Evolutionary conservation across 805 yeast genomes (phyloP).

Genomic region (Candida nemodendra): DNA sequence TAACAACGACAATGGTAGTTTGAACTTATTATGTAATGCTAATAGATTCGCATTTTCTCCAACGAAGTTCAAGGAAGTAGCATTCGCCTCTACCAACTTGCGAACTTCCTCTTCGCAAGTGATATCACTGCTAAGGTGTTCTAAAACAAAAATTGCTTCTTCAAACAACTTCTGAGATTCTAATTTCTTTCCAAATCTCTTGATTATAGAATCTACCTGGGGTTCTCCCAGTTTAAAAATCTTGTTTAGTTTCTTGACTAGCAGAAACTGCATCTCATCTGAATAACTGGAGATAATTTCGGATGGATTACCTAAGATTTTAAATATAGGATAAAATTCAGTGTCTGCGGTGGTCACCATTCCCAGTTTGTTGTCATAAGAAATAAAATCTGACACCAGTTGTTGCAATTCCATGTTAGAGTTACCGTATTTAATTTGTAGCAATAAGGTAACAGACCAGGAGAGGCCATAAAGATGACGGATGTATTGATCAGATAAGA

Average conservation of each 20-base stretch:
- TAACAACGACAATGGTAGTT: slow-evolving; percentile 48
- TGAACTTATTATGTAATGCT: slow-evolving; percentile 38
- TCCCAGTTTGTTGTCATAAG: slow-evolving; percentile 8
- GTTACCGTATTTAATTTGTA: slow-evolving; percentile 64
- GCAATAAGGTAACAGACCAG: slow-evolving; percentile 64
- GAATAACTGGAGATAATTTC: slow-evolving; percentile 13
- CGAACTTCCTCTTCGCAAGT: slow-evolving; percentile 43
- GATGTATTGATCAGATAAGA: slow-evolving; percentile 29
- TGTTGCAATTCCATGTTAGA: slow-evolving; percentile 35
- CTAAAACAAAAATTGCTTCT: slow-evolving; percentile 62
- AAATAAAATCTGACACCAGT: slow-evolving; percentile 29
- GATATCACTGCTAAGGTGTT: slow-evolving; percentile 52
- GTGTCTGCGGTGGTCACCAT: slow-evolving; percentile 10
- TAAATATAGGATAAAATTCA: slow-evolving; percentile 15
- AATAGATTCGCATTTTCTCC: slow-evolving; percentile 31
- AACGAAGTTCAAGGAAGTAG: slow-evolving; percentile 31
- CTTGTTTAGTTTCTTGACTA: slow-evolving; percentile 26
- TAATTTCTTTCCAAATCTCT: slow-evolving; percentile 50
- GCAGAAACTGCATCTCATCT: slow-evolving; percentile 24
- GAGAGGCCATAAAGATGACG: slow-evolving; percentile 47
- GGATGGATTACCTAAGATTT: slow-evolving; percentile 13
- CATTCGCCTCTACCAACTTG: slow-evolving; percentile 34
- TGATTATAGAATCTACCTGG: slow-evolving; percentile 20
- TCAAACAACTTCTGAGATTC: slow-evolving; percentile 45
- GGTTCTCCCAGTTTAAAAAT: slow-evolving; percentile 12